Evolutionary conservation across 78 protist species (phyloP).

Genomic region (Creolimax fragrantissima): DNA sequence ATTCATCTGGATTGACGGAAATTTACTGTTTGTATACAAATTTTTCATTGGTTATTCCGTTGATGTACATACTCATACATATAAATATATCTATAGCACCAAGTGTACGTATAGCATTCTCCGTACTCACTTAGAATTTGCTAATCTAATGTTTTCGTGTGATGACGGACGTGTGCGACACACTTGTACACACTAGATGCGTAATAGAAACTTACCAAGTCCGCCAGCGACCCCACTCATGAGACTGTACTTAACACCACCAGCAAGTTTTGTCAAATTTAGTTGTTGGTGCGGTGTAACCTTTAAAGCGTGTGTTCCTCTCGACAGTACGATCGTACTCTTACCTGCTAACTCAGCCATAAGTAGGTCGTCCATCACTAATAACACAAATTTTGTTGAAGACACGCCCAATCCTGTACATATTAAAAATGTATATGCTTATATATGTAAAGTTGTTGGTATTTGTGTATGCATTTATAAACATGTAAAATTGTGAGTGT

Average conservation of each 20-base stretch:
- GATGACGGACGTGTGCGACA: too few relatives aligned
- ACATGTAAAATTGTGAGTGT: neutral
- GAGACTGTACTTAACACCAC: neutral
- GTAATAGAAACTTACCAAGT: neutral
- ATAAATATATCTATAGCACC: too few relatives aligned
- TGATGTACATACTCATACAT: too few relatives aligned
- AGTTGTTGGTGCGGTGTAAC: neutral
- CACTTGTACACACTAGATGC: too few relatives aligned
- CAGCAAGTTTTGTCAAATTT: neutral
- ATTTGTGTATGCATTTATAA: neutral
- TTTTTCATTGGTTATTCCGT: too few relatives aligned
- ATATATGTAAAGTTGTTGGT: neutral
- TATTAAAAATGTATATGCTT: neutral
- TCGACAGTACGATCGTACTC: neutral
- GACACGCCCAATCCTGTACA: neutral
- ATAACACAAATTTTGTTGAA: neutral
- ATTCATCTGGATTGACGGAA: too few relatives aligned
- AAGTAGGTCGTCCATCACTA: neutral
- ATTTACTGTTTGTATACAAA: too few relatives aligned
- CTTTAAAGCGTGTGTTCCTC: neutral
- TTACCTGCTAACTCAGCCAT: neutral
- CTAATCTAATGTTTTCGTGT: too few relatives aligned
- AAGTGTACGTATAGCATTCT: too few relatives aligned
- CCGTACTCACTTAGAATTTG: too few relatives aligned
- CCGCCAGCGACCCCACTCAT: neutral